phyloP scores from a whole-genome alignment of 2,329 filamentous ascomycete genomes.

The Penicillium sp. region DNA sequence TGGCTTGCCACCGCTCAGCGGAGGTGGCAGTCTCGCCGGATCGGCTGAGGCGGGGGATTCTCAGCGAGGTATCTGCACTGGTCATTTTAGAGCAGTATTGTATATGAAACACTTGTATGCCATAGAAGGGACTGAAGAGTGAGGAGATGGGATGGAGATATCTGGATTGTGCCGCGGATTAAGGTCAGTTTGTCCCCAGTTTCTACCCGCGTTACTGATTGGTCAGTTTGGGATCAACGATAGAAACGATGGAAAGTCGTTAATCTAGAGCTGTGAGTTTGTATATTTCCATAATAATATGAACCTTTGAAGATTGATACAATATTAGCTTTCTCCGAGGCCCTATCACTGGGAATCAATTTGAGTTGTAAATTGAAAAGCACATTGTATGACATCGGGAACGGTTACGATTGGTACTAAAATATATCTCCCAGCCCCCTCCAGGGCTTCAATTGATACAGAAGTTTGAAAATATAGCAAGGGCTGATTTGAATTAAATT shows the following conservation, averaged over 20 bases:
- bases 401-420: too few species aligned
- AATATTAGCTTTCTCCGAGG: too few species aligned
- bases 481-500: too few species aligned
- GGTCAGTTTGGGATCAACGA: conserved; percentile 36
- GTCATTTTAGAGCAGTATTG: conserved; percentile 3
- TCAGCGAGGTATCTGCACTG: conserved; percentile 12
- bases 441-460: too few species aligned
- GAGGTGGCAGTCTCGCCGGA: conserved; percentile 23
- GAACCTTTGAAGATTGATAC: too few species aligned
- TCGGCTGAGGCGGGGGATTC: conserved; percentile 25
- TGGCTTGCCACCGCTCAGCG: conserved; percentile 45
- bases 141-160: not conserved
- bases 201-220: conserved; percentile 24
- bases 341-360: too few species aligned
- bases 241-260: not conserved
- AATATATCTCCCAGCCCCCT: too few species aligned
- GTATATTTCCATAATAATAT: too few species aligned
- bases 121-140: not conserved
- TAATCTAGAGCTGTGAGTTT: not conserved
- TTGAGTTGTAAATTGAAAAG: too few species aligned
- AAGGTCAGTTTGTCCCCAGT: not conserved
- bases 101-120: not conserved
- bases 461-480: too few species aligned
- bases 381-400: too few species aligned
- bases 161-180: too few species aligned